Conservation (phyloP, 2,329 filamentous ascomycete genomes). For the Pseudogymnoascus sp. region DNA sequence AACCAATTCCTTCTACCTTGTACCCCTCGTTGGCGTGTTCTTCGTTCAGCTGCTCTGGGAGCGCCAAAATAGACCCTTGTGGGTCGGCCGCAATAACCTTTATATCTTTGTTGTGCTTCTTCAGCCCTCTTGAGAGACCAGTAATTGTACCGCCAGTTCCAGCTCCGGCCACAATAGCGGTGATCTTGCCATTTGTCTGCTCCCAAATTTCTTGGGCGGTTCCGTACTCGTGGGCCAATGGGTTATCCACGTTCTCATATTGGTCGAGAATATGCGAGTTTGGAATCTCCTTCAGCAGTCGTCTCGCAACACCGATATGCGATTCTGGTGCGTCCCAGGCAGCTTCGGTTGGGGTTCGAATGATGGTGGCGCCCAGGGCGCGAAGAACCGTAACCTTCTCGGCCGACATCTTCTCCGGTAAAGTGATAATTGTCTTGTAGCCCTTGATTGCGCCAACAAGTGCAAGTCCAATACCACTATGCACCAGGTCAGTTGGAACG, state of each 20-base stretch:
- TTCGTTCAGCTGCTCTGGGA: constrained; percentile 74
- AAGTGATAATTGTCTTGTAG: constrained; percentile 97
- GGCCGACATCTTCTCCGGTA: constrained; percentile 98
- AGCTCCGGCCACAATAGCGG: constrained; percentile 80
- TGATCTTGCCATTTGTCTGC: constrained; percentile 79
- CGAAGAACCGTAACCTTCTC: constrained; percentile 95
- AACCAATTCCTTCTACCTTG: constrained; percentile 98
- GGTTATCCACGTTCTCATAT: constrained; percentile 88
- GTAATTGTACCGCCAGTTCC: constrained; percentile 95
- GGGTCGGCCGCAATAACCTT: constrained; percentile 92
- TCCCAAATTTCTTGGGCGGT: constrained; percentile 95
- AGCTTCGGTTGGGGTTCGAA: constrained; percentile 91
- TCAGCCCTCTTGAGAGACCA: constrained; percentile 75
- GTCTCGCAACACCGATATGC: constrained; percentile 88
- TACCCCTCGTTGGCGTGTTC: constrained; percentile 77
- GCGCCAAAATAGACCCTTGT: constrained; percentile 80
- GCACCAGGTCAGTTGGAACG: background rate
- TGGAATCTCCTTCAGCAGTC: constrained; percentile 89
- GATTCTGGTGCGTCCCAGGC: constrained; percentile 92
- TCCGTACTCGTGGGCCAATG: constrained; percentile 84
- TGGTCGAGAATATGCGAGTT: constrained; percentile 97
- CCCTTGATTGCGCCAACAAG: constrained; percentile 93
- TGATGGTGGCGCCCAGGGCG: constrained; percentile 92
- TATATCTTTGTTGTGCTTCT: constrained; percentile 78
- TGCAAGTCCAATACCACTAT: constrained; percentile 79